These are phyloP conservation scores for Rutstroemia sp. DNA, from an alignment of 2,329 filamentous ascomycete species.

Conservation along the genomic window DNA sequence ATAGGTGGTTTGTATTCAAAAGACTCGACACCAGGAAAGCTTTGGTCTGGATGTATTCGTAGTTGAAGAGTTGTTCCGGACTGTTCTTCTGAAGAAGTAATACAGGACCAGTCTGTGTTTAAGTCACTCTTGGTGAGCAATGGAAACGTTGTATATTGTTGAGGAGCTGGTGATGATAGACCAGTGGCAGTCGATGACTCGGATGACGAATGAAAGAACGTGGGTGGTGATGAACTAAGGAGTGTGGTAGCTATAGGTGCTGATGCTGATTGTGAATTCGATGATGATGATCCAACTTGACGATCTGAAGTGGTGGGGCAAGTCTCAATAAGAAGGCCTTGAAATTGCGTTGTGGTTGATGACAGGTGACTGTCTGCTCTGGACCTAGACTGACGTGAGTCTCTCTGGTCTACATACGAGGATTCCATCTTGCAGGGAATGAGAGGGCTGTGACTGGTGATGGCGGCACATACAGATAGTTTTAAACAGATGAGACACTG, in stretches of 20 bases:
- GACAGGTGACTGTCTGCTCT: constrained; percentile 27
- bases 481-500: constrained; percentile 13
- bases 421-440: constrained; percentile 24
- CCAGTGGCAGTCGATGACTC: constrained; percentile 6
- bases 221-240: constrained; percentile 6
- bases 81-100: constrained; percentile 21
- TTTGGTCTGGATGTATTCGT: constrained; percentile 22
- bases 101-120: constrained; percentile 25
- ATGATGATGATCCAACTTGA: constrained; percentile 17
- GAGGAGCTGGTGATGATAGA: constrained; percentile 16
- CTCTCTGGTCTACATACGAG: constrained; percentile 28
- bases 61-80: constrained; percentile 19
- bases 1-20: constrained; percentile 11
- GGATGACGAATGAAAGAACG: constrained; percentile 6
- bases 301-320: constrained; percentile 15
- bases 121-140: constrained; percentile 24
- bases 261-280: constrained; percentile 19
- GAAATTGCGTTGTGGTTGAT: constrained; percentile 25
- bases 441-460: constrained; percentile 26
- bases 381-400: constrained; percentile 30
- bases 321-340: constrained; percentile 24
- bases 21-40: constrained; percentile 14
- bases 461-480: constrained; percentile 16
- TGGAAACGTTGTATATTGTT: constrained; percentile 24
- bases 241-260: constrained; percentile 6